Evolutionary conservation across 1,139 yeast species (phyloP), one percentile per base, ranked within the genome.

Genomic region (Ogataea hybrid): DNA sequence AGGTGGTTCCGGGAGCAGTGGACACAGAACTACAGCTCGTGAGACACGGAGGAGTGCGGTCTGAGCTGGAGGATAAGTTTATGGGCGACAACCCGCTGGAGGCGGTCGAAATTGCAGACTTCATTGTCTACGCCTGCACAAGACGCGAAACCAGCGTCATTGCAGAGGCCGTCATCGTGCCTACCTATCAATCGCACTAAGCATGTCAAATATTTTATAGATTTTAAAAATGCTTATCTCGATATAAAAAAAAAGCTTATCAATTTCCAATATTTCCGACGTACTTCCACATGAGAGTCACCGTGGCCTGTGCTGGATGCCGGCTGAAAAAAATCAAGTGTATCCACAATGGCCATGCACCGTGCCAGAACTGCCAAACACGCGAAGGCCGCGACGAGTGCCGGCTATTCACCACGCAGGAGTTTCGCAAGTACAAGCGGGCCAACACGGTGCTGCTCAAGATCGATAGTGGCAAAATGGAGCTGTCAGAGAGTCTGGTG

Each of bases 1-100:
- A 86, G 61, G 75, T 87, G 39, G 90, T 86, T 48, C 96, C 96
- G 9, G 96, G 96, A 56, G 81, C 84, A 35, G 95, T 87, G 18
- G 88, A 86, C 64, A 88, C 96, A 12, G 96, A 88, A 57, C 88
- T 88, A 61, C 82, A 92, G 6, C 63, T 79, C 27, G 85, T 84
- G 25, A 73, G 95, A 60, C 83, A 77, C 69, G 73, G 79, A 50
- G 95, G 95, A 45, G 94, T 87, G 60, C 58, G 67, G 37, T 68
- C 65, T 6, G 75, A 75, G 58, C 95, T 95, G 7, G 81, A 81
- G 52, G 76, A 75, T 14, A 89, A 84, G 18, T 88, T 87, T 59
- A 71, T 71, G 31, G 89, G 88, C 32, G 74, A 83, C 28, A 81
- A 78, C 41, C 96, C 96, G 15, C 69, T 88, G 50, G 68, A 68